Conservation (phyloP, 2,329 filamentous ascomycete species). For the Alternaria viburni region DNA sequence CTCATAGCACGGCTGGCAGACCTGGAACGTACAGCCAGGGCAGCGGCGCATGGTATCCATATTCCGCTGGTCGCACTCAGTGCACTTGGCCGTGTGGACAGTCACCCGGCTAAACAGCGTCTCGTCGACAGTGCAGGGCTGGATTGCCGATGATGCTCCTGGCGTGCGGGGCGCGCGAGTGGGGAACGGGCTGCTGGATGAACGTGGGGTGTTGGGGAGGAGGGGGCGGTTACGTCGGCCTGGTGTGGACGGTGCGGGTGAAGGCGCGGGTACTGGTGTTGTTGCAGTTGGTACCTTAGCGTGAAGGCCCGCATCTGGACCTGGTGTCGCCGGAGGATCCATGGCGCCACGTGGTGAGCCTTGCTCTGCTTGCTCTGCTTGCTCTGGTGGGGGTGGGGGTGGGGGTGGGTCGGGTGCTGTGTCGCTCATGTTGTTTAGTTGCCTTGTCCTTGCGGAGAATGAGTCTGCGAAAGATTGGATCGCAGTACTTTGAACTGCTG, state of each 20-base stretch:
- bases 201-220: background rate
- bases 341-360: background rate
- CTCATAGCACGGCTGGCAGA: slow-evolving; percentile 39
- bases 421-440: background rate
- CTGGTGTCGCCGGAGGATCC: background rate
- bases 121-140: slow-evolving; percentile 25
- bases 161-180: slow-evolving; percentile 17
- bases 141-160: background rate
- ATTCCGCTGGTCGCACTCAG: slow-evolving; percentile 44
- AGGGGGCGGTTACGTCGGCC: background rate
- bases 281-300: background rate
- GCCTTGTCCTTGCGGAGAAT: background rate
- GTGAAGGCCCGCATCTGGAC: background rate
- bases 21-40: slow-evolving; percentile 42
- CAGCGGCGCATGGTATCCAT: slow-evolving; percentile 40
- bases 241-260: background rate
- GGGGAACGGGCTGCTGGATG: slow-evolving; percentile 1
- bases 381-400: background rate
- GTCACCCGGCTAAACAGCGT: slow-evolving; percentile 27
- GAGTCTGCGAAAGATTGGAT: background rate
- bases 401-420: background rate
- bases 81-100: slow-evolving; percentile 48
- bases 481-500: background rate
- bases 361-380: background rate
- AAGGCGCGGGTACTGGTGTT: background rate